Percentiles rank a stretch among this genome's conserved stretches.
phyloP scores from a whole-genome alignment of 306 rosid species.

The Corylus americana region DNA sequence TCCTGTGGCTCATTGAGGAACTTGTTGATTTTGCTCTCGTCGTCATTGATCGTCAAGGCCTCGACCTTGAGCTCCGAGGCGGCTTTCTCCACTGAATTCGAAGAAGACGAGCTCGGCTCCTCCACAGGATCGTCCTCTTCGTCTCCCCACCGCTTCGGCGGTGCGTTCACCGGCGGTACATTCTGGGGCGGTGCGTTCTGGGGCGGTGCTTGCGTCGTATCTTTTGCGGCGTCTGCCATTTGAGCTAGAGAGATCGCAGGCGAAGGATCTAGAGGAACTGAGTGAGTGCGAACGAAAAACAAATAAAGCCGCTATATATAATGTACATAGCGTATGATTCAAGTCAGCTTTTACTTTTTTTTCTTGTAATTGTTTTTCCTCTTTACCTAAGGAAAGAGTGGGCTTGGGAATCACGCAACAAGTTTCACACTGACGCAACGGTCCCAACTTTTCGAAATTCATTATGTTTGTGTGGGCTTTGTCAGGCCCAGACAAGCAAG shows the following conservation, averaged over 20 bases:
- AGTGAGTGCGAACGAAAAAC: too few species aligned
- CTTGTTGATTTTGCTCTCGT: conserved; percentile 24
- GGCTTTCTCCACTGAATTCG: conserved; percentile 16
- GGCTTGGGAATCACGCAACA: too few species aligned
- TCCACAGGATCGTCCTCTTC: conserved; percentile 44
- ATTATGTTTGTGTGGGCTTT: too few species aligned
- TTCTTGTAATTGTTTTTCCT: too few species aligned
- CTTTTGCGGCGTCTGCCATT: conserved; percentile 5
- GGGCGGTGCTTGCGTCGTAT: neutral
- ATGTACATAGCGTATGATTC: too few species aligned
- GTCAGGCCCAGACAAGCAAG: too few species aligned
- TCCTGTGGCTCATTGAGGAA: conserved; percentile 82
- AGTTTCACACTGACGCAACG: too few species aligned
- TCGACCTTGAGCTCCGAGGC: conserved; percentile 40
- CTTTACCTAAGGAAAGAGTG: too few species aligned
- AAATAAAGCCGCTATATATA: too few species aligned
- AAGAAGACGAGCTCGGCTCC: conserved; percentile 29
- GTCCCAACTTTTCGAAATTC: too few species aligned
- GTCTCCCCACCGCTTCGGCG: conserved; percentile 58
- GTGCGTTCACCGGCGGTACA: conserved; percentile 4
- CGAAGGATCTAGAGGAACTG: neutral
- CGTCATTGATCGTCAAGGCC: conserved; percentile 48
- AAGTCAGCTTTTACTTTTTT: too few species aligned
- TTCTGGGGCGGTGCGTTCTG: conserved; percentile 1
- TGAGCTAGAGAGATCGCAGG: neutral